These are phyloP conservation scores for Trypanosoma conorhini DNA, from an alignment of 208 protist species.

Conservation along the genomic window DNA sequence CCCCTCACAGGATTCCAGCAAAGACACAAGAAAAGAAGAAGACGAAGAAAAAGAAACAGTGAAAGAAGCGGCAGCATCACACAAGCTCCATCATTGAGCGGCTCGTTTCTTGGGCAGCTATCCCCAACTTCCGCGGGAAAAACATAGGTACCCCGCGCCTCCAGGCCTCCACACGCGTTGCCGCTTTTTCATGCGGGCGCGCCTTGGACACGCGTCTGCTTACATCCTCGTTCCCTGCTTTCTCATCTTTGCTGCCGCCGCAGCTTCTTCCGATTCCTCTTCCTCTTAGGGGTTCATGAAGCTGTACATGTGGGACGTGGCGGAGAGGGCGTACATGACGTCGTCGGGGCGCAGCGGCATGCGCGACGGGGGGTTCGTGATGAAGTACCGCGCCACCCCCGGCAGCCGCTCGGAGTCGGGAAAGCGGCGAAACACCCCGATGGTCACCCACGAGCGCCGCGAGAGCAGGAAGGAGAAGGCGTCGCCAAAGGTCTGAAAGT, in stretches of 20 bases:
- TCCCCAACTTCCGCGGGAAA: too few relatives aligned
- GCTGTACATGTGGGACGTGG: neutral
- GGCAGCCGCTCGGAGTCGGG: conserved; percentile 50
- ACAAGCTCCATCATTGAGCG: neutral
- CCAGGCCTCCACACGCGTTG: too few relatives aligned
- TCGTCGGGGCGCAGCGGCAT: conserved; percentile 78
- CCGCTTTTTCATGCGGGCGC: neutral
- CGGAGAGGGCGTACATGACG: conserved; percentile 78
- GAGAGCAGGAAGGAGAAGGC: conserved; percentile 77
- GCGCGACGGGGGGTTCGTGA: conserved; percentile 78
- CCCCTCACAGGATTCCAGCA: too few relatives aligned
- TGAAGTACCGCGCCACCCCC: conserved; percentile 78
- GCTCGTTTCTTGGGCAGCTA: neutral
- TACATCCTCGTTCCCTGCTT: neutral
- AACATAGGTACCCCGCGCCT: too few relatives aligned
- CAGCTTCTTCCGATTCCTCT: neutral
- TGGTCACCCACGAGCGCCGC: conserved; percentile 67
- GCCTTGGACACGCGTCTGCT: neutral
- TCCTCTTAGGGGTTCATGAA: neutral
- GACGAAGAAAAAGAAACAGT: neutral
- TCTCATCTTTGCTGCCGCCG: neutral
- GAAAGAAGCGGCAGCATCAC: neutral
- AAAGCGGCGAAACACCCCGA: conserved; percentile 86
- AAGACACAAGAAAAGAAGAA: too few relatives aligned
- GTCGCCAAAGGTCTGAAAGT: conserved; percentile 81